A percentile compares a stretch with the other conserved stretches of the same genome.
These are phyloP conservation scores for Pseudovirgaria hyperparasitica DNA, from an alignment of 2,329 filamentous ascomycete species.

Conservation along the genomic window DNA sequence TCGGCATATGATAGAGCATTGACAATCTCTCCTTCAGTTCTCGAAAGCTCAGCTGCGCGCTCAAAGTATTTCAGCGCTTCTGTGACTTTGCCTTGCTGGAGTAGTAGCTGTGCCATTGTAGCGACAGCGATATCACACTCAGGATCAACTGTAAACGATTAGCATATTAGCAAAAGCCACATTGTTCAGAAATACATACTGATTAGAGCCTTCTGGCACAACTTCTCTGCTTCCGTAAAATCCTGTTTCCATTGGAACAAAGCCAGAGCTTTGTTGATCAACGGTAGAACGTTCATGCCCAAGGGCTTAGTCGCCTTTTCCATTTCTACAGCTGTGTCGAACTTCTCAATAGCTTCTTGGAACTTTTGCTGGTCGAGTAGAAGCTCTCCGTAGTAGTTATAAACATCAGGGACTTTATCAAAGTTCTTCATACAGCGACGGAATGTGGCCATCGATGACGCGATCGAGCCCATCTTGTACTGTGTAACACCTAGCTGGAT, in stretches of 20 bases:
- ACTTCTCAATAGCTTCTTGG: slow-evolving; percentile 91
- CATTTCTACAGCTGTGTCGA: slow-evolving; percentile 97
- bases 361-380: slow-evolving; percentile 94
- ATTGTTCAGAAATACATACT: slow-evolving; percentile 46
- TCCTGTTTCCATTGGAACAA: slow-evolving; percentile 98
- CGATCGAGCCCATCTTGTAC: slow-evolving; percentile 98
- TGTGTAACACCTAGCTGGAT: slow-evolving; percentile 98
- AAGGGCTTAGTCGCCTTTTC: slow-evolving; percentile 89
- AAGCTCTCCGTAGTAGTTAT: slow-evolving; percentile 98
- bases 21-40: slow-evolving; percentile 90
- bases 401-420: slow-evolving; percentile 88
- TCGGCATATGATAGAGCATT: slow-evolving; percentile 96
- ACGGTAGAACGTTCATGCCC: slow-evolving; percentile 91
- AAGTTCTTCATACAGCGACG: slow-evolving; percentile 97
- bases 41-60: slow-evolving; percentile 82
- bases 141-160: slow-evolving; percentile 61
- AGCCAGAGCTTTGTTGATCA: slow-evolving; percentile 97
- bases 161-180: slow-evolving; percentile 6
- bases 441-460: slow-evolving; percentile 97
- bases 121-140: slow-evolving; percentile 98
- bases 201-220: slow-evolving; percentile 94
- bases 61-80: slow-evolving; percentile 96
- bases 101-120: slow-evolving; percentile 92
- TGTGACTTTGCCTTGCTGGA: slow-evolving; percentile 94
- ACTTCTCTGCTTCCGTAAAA: slow-evolving; percentile 83